Evolutionary conservation across 768 basidiomycete species (phyloP).

Genomic region (Pholiota molesta): DNA sequence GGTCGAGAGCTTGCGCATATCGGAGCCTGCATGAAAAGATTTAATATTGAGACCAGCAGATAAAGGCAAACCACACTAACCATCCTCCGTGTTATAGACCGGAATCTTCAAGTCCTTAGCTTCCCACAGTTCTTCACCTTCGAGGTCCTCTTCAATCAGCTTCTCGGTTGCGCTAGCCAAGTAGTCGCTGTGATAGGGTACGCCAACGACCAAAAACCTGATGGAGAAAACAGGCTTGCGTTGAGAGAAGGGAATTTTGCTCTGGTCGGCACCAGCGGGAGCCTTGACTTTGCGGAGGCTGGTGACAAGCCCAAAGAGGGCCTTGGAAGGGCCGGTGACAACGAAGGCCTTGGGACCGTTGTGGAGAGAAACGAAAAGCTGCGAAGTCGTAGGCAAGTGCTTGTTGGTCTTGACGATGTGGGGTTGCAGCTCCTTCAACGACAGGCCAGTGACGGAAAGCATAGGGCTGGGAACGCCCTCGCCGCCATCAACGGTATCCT

Average conservation of each 20-base stretch:
- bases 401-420: constrained; percentile 89
- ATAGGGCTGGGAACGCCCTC: constrained; percentile 95
- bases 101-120: constrained; percentile 73
- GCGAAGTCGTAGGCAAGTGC: constrained; percentile 77
- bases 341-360: constrained; percentile 93
- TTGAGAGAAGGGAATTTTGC: constrained; percentile 92
- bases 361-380: constrained; percentile 85
- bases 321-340: constrained; percentile 87
- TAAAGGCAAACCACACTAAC: constrained; percentile 45
- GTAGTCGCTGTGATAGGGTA: constrained; percentile 95
- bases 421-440: constrained; percentile 72
- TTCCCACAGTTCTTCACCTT: constrained; percentile 78
- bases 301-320: constrained; percentile 93
- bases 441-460: constrained; percentile 87
- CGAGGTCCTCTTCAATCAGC: constrained; percentile 74
- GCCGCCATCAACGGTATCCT: constrained; percentile 88
- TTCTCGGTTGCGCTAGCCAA: constrained; percentile 74
- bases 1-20: constrained; percentile 68
- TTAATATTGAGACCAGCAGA: constrained; percentile 18
- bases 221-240: constrained; percentile 91
- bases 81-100: constrained; percentile 92
- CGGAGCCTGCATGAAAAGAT: constrained; percentile 60
- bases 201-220: constrained; percentile 93
- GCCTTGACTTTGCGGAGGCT: constrained; percentile 90
- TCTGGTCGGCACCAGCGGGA: constrained; percentile 85